Base-by-base conservation (phyloP, 2,329 filamentous ascomycete genomes). In the Nemania abortiva region DNA sequence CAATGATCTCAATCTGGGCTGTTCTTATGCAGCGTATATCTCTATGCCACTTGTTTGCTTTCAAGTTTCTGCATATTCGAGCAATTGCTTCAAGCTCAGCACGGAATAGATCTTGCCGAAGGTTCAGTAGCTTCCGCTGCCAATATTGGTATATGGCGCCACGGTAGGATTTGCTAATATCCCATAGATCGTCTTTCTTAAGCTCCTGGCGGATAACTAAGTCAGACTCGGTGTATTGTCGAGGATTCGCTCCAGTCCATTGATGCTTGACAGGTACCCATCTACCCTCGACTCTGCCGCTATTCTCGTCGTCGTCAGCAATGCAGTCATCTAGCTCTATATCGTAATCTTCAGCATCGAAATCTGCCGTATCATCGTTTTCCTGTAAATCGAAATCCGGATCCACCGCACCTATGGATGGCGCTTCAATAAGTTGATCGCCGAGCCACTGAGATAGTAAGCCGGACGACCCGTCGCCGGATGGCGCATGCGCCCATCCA, bases 61-160 rank as follows among this genome's bases (percentile, higher is more conserved):
- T 89, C 7, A 89, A 79, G 15, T 88, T 82, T 11, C 81, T 81
- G 34, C 87, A 86, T 3, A 83, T 80, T 0, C 81, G 75, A 11
- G 84, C 78, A 73, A 90, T 91, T 5, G 82, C 72, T 34, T 79
- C 79, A 0, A 89, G 83, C 1, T 88, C 74, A 0, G 79, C 72
- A 2, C 85, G 84, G 55, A 95, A 84, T 0, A 81, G 76, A 0
- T 76, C 65, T 1, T 81, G 74, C 1, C 90, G 79, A 0, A 79
- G 76, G 1, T 79, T 79, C 63, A 93, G 86, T 1, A 89, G 79
- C 60, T 83, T 78, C 1, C 83, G 79, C 72, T 90, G 88, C 64
- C 95, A 85, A 64, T 87, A 82, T 52, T 88, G 86, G 78, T 95
- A 97, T 0, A 95, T 82, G 0, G 84, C 82, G 0, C 90, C 90